Evolutionary conservation across 2,329 filamentous ascomycete genomes (phyloP), one percentile per base, ranked within the genome.

Genomic region (Hymenoscyphus salicellus): DNA sequence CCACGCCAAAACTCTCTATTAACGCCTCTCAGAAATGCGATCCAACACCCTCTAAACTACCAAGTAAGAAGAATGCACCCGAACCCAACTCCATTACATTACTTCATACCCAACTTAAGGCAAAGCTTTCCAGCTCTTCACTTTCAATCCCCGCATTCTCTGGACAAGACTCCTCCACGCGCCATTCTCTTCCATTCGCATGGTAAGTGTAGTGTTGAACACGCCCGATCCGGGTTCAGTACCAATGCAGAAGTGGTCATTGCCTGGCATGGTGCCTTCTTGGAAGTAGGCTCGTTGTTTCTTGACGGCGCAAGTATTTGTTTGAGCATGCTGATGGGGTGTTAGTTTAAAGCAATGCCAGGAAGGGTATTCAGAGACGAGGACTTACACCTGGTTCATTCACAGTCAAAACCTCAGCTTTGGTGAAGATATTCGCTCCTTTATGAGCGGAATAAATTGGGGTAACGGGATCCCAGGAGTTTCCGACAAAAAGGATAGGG

Each of bases 311-410:
- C 79, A 80, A 52, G 8, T 11, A 52, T 71, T 5, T 32, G 66
- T 57, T 5, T 73, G 74, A 1, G 72, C 71, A 0, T 68, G 65
- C 4, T 75, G 10, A 52, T 11, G n/a, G 23, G 8, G 14, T n/a
- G n/a, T 56, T 56, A 33, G 10, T 56, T 8, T 32, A 71, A 17
- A 77, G 59, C 0, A 74, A 74, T 58, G 82, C 79, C 82, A 60
- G 14, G 0, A 8, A 73, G 5, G 14, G 14, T 38, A 5, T 4
- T 38, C 79, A 74, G 0, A 11, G 73, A 49, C 3, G 43, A 20
- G n/a, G 23, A 23, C 79, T 74, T 75, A 82, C 81, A n/a, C 81
- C 82, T 46, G 80, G 82, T 1, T 79, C 79, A 56, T 82, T 80
- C 68, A 83, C 80, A n/a, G 78, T 76, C n/a, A 84, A 71, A 14